Percentiles rank a stretch among this genome's conserved stretches.
Conservation (phyloP, 2,329 filamentous ascomycete genomes). For the Chaetomium strumarium region DNA sequence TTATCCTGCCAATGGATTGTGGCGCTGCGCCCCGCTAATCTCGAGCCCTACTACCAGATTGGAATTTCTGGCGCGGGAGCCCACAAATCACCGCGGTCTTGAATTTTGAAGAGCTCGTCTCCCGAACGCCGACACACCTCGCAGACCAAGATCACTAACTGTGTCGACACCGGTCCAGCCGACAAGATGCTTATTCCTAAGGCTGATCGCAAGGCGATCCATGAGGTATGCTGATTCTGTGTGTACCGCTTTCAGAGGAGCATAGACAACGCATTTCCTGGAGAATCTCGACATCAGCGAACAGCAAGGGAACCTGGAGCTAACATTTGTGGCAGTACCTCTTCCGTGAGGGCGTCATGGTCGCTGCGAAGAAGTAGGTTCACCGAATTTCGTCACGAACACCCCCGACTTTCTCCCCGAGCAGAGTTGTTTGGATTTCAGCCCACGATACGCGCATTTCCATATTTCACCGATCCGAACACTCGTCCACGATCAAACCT, state of each 20-base stretch:
- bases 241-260: conserved; percentile 1
- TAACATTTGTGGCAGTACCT: conserved; percentile 47
- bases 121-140: conserved; percentile 36
- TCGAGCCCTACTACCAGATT: conserved; percentile 25
- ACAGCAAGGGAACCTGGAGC: conserved; percentile 10
- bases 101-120: conserved; percentile 27
- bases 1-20: conserved; percentile 7
- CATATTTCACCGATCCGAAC: neutral
- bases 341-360: conserved; percentile 88
- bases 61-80: conserved; percentile 25
- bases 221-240: conserved; percentile 50
- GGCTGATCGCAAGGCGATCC: conserved; percentile 99
- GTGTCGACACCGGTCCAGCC: conserved; percentile 34
- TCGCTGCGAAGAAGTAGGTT: conserved; percentile 92
- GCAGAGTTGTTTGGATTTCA: conserved; percentile 4
- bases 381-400: conserved; percentile 10
- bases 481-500: neutral
- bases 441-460: conserved; percentile 8
- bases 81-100: conserved; percentile 26
- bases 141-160: conserved; percentile 46
- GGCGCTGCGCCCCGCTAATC: conserved; percentile 26
- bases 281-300: conserved; percentile 21
- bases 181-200: conserved; percentile 96
- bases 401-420: neutral
- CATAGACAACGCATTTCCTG: neutral